Evolutionary conservation across 2,329 filamentous ascomycete genomes (phyloP).

Genomic region (Clarireedia monteithiana): DNA sequence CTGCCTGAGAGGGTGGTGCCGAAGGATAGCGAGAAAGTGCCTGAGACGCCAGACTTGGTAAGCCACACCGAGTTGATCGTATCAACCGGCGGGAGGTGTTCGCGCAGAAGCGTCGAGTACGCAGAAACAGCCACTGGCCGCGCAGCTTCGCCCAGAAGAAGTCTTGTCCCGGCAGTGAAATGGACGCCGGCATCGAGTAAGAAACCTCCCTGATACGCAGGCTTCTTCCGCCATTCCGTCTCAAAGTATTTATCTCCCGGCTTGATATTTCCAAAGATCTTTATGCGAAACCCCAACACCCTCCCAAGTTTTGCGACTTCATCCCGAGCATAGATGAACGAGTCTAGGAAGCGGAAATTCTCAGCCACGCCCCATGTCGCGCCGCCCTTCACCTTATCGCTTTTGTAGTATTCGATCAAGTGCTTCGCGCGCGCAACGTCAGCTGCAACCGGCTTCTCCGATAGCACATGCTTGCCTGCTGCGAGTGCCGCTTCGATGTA

Average conservation of each 20-base stretch:
- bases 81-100: conserved; percentile 28
- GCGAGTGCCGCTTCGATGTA: conserved; percentile 41
- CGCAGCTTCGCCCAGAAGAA: conserved; percentile 41
- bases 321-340: conserved; percentile 43
- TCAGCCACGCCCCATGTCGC: conserved; percentile 57
- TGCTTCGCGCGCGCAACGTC: conserved; percentile 39
- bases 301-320: conserved; percentile 45
- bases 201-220: conserved; percentile 68
- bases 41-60: conserved; percentile 25
- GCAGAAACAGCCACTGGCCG: conserved; percentile 21
- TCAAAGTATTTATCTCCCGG: conserved; percentile 42
- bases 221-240: conserved; percentile 57
- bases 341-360: conserved; percentile 60
- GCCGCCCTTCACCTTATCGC: conserved; percentile 29
- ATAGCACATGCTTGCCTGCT: conserved; percentile 46
- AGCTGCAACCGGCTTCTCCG: conserved; percentile 46
- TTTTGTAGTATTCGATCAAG: conserved; percentile 40
- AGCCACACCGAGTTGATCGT: conserved; percentile 29
- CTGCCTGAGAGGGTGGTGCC: conserved; percentile 25
- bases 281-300: conserved; percentile 45
- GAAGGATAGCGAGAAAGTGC: conserved; percentile 27
- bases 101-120: conserved; percentile 23
- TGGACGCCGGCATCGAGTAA: conserved; percentile 71
- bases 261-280: conserved; percentile 37
- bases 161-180: conserved; percentile 54